Percentiles rank a stretch among this genome's conserved stretches.
phyloP scores from a whole-genome alignment of 192 early-diverging fungal genomes.

The Umbelopsis vinacea region DNA sequence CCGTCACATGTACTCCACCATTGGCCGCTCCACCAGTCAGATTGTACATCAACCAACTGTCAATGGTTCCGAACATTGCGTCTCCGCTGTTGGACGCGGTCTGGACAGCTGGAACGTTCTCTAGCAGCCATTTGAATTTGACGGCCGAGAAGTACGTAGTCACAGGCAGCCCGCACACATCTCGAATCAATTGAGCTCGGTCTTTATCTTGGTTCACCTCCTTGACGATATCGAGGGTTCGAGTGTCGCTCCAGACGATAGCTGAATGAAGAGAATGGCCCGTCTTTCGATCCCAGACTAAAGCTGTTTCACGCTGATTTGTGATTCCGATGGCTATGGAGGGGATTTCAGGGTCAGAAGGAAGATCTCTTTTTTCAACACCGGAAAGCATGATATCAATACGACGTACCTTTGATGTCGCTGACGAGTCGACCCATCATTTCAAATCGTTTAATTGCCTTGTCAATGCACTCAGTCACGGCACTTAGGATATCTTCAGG shows the following conservation, averaged over 20 bases:
- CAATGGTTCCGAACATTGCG: constrained; percentile 73
- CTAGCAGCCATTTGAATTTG: constrained; percentile 91
- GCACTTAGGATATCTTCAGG: constrained; percentile 74
- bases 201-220: constrained; percentile 53
- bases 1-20: constrained; percentile 79
- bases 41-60: constrained; percentile 94
- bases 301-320: constrained; percentile 92
- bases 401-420: constrained; percentile 42
- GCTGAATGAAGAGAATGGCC: constrained; percentile 84
- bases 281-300: constrained; percentile 82
- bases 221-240: constrained; percentile 81
- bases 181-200: constrained; percentile 19
- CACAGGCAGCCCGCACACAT: constrained; percentile 82
- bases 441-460: constrained; percentile 65
- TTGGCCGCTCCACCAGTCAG: constrained; percentile 73
- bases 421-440: constrained; percentile 58
- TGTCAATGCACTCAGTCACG: constrained; percentile 69
- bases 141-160: constrained; percentile 93
- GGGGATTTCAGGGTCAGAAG: background rate
- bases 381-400: background rate
- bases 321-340: constrained; percentile 80
- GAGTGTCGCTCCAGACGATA: constrained; percentile 90
- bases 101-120: constrained; percentile 61
- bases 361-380: background rate
- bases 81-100: constrained; percentile 23